These are phyloP conservation scores for Kitagawia praeruptora DNA, from an alignment of 129 eudicot genomes.

Conservation along the genomic window DNA sequence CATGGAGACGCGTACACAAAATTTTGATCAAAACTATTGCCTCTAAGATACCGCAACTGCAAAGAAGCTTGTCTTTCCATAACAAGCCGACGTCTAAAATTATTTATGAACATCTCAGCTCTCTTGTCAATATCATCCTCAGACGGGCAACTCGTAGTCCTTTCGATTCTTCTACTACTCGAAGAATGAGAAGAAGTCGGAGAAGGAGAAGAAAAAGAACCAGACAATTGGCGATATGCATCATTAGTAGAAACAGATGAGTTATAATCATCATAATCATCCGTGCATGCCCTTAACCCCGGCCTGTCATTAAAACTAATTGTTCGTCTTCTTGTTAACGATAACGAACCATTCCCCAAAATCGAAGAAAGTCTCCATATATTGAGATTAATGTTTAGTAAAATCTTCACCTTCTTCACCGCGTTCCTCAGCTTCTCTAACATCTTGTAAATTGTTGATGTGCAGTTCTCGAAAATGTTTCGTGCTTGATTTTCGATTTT, in stretches of 20 bases:
- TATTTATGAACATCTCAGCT: slow-evolving; percentile 71
- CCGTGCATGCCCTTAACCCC: slow-evolving; percentile 32
- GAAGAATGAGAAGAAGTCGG: background rate
- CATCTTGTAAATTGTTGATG: slow-evolving; percentile 11
- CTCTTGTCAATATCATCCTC: slow-evolving; percentile 77
- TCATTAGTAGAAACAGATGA: background rate
- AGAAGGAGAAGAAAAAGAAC: background rate
- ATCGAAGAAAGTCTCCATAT: slow-evolving; percentile 48
- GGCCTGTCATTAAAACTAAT: slow-evolving; percentile 56
- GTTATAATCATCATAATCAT: slow-evolving; percentile 3
- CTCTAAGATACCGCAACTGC: slow-evolving; percentile 55
- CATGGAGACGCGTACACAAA: slow-evolving; percentile 29
- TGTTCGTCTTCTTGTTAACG: background rate
- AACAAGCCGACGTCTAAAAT: slow-evolving; percentile 52
- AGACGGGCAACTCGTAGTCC: slow-evolving; percentile 45
- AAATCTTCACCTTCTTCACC: slow-evolving; percentile 51
- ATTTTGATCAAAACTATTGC: slow-evolving; percentile 30
- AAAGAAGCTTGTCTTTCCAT: slow-evolving; percentile 78
- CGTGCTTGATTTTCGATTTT: background rate
- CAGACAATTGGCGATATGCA: background rate
- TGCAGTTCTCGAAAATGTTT: background rate
- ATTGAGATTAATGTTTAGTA: slow-evolving; percentile 40
- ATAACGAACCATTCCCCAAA: slow-evolving; percentile 15
- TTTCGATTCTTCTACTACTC: slow-evolving; percentile 18
- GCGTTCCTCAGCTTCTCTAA: slow-evolving; percentile 46